Percentiles rank a stretch among this genome's conserved stretches.
Conservation (phyloP, 805 yeast species). For the Candida ipomoeae region DNA sequence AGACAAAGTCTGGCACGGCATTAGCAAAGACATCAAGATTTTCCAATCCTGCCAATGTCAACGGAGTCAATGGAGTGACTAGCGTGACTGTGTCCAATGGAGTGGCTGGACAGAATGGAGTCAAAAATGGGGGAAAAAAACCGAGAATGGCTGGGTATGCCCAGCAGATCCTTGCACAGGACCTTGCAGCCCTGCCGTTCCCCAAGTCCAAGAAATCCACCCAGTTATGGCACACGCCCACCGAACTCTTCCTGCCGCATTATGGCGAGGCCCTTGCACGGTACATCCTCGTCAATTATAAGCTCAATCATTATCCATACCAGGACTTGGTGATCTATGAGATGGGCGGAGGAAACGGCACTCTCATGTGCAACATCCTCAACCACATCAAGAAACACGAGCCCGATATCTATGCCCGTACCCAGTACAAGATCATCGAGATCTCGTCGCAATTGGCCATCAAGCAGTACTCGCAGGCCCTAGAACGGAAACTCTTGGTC, state of each 20-base stretch:
- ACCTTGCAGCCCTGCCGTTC: slow-evolving; percentile 15
- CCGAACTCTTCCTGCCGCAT: slow-evolving; percentile 77
- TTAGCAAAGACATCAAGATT: no score
- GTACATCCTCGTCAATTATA: slow-evolving; percentile 67
- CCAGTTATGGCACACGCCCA: slow-evolving; percentile 88
- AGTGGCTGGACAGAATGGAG: neutral
- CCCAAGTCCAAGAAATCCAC: slow-evolving; percentile 33
- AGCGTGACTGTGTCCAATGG: no score
- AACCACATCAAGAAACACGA: slow-evolving; percentile 57
- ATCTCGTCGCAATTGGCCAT: slow-evolving; percentile 59
- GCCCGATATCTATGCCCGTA: slow-evolving; percentile 69
- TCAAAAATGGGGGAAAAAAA: neutral
- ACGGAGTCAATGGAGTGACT: no score
- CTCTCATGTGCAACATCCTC: slow-evolving; percentile 71
- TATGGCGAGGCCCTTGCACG: slow-evolving; percentile 86
- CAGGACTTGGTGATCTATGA: slow-evolving; percentile 74
- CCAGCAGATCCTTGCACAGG: slow-evolving; percentile 21
- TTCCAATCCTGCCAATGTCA: no score
- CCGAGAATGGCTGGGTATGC: slow-evolving; percentile 24
- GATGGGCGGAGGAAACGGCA: slow-evolving; percentile 89
- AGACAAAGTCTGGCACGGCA: no score
- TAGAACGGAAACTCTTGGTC: slow-evolving; percentile 27
- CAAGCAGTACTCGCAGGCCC: slow-evolving; percentile 45
- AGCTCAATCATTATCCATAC: slow-evolving; percentile 63
- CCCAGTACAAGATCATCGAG: slow-evolving; percentile 69